A percentile compares a stretch with the other conserved stretches of the same genome.
phyloP scores from a whole-genome alignment of 2,329 filamentous ascomycete genomes.

The Aspergillus sp. region DNA sequence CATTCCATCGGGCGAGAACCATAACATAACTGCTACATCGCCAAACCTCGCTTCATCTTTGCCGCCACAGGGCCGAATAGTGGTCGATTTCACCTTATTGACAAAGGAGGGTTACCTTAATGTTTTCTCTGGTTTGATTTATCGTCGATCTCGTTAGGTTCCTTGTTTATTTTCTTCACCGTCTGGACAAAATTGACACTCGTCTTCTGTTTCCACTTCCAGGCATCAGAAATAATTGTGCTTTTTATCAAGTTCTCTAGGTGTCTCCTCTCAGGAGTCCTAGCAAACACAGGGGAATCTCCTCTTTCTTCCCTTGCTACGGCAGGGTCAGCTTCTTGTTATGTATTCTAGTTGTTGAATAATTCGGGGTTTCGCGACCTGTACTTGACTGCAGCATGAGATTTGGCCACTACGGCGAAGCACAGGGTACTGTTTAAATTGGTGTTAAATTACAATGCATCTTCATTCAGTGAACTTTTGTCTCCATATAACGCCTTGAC shows the following conservation, averaged over 20 bases:
- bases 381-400: background rate
- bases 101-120: conserved; percentile 45
- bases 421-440: background rate
- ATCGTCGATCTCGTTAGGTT: conserved; percentile 29
- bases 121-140: conserved; percentile 39
- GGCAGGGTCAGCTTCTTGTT: background rate
- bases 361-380: background rate
- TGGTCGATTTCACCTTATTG: conserved; percentile 42
- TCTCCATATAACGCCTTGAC: background rate
- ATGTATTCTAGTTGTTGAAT: background rate
- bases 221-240: background rate
- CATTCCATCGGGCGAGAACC: conserved; percentile 23
- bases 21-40: conserved; percentile 23
- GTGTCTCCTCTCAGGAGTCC: background rate
- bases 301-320: background rate
- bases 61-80: conserved; percentile 30
- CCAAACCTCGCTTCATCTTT: conserved; percentile 26
- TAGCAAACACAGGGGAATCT: conserved; percentile 1
- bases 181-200: background rate
- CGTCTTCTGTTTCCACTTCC: background rate
- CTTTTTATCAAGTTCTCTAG: background rate
- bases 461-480: background rate
- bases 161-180: background rate
- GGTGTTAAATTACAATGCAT: background rate
- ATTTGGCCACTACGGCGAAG: background rate